A percentile compares a stretch with the other conserved stretches of the same genome.
These are phyloP conservation scores for Hansenula anomala DNA, from an alignment of 1,139 yeast species.

Conservation along the genomic window DNA sequence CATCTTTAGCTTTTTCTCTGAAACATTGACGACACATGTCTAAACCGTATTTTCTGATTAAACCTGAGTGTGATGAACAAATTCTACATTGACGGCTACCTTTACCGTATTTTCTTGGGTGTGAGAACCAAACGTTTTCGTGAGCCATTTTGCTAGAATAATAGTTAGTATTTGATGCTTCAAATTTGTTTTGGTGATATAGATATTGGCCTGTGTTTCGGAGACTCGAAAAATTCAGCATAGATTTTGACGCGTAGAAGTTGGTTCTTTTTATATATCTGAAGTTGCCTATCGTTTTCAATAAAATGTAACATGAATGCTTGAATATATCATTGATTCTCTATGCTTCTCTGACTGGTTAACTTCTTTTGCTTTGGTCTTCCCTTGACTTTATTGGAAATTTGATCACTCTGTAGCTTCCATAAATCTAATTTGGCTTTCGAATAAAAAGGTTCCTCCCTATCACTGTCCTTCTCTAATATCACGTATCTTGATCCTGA, in stretches of 20 bases:
- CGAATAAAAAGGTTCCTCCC: too few species aligned
- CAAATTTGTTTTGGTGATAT: neutral
- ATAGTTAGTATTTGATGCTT: slow-evolving; percentile 15
- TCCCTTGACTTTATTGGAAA: neutral
- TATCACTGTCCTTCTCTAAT: too few species aligned
- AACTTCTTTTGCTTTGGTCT: too few species aligned
- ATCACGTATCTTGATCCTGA: too few species aligned
- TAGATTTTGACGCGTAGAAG: too few species aligned
- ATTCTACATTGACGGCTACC: slow-evolving; percentile 99
- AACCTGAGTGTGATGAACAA: slow-evolving; percentile 98
- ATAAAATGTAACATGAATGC: too few species aligned
- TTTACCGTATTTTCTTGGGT: slow-evolving; percentile 99
- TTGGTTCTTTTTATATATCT: too few species aligned
- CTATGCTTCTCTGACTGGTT: too few species aligned
- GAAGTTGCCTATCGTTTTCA: too few species aligned
- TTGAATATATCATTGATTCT: neutral
- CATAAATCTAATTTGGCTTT: too few species aligned
- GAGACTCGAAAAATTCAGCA: too few species aligned
- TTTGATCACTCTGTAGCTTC: neutral
- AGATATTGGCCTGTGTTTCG: too few species aligned
- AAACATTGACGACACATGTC: slow-evolving; percentile 99
- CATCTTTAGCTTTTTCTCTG: slow-evolving; percentile 99
- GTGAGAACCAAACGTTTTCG: slow-evolving; percentile 99
- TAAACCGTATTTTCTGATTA: slow-evolving; percentile 99
- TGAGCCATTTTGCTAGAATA: slow-evolving; percentile 71